Percentiles rank a stretch among this genome's conserved stretches.
phyloP scores from a whole-genome alignment of 495 filamentous ascomycete genomes.

The Pseudoneurospora amorphoporcata region DNA sequence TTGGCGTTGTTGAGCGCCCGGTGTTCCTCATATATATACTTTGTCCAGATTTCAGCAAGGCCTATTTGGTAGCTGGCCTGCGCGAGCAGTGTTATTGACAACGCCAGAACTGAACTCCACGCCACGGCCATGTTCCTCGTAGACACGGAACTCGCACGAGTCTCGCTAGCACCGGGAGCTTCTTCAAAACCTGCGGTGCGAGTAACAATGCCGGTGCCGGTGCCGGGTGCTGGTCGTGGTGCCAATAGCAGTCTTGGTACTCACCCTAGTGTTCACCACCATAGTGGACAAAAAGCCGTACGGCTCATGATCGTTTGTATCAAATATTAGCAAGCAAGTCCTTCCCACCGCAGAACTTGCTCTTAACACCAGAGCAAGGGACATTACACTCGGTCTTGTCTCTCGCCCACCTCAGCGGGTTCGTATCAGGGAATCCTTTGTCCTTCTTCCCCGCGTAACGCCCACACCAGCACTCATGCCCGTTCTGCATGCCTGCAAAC shows the following conservation, averaged over 20 bases:
- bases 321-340: neutral
- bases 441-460: constrained; percentile 10
- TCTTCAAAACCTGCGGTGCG: neutral
- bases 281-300: neutral
- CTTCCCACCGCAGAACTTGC: constrained; percentile 12
- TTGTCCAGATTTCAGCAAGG: too few species aligned
- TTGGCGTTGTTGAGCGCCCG: neutral
- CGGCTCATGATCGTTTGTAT: neutral
- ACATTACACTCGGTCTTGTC: constrained; percentile 15
- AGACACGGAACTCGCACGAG: neutral
- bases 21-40: neutral
- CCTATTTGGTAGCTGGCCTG: neutral
- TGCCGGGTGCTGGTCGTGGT: neutral
- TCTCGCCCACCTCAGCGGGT: constrained; percentile 1
- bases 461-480: constrained; percentile 22
- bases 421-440: too few species aligned
- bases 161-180: neutral
- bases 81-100: neutral
- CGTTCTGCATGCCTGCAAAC: constrained; percentile 13
- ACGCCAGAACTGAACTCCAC: neutral
- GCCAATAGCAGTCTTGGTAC: neutral
- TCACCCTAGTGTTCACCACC: neutral
- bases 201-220: neutral
- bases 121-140: neutral
- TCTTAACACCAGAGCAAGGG: constrained; percentile 16